Evolutionary conservation across 2,329 filamentous ascomycete genomes (phyloP).

Genomic region (Fusarium oligoseptatum): DNA sequence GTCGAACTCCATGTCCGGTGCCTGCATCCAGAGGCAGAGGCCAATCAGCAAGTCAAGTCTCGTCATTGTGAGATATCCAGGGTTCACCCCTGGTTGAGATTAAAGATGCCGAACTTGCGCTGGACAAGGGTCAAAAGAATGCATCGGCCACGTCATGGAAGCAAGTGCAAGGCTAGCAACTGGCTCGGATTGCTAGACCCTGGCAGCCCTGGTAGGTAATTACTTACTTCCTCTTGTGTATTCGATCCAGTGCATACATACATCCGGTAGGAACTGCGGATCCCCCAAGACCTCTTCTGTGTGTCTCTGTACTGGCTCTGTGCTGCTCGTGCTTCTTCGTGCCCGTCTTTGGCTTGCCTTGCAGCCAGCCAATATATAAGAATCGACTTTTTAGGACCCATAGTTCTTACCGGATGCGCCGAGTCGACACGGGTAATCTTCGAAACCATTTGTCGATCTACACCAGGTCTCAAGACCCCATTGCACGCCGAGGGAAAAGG

Average conservation of each 20-base stretch:
- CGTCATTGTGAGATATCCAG: neutral
- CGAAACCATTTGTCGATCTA: neutral
- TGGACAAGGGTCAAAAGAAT: neutral
- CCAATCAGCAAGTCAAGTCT: neutral
- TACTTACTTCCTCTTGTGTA: neutral
- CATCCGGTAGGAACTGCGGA: no score
- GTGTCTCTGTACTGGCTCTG: no score
- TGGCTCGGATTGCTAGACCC: neutral
- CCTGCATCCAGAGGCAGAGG: neutral
- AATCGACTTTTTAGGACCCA: no score
- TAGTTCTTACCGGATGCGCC: no score
- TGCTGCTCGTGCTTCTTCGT: no score
- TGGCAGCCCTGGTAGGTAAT: neutral
- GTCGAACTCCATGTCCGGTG: neutral
- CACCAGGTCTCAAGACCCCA: neutral
- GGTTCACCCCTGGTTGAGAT: neutral
- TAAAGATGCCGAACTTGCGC: neutral
- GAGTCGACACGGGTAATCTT: no score
- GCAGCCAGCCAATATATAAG: no score
- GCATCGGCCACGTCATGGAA: neutral
- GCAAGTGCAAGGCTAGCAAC: neutral
- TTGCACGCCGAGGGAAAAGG: neutral
- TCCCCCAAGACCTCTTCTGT: no score
- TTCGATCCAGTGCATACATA: neutral
- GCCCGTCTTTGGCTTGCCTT: no score